Evolutionary conservation across 108 stramenopile genomes (phyloP), one percentile per base, ranked within the genome.

Genomic region (Cylindrotheca fusiformis): DNA sequence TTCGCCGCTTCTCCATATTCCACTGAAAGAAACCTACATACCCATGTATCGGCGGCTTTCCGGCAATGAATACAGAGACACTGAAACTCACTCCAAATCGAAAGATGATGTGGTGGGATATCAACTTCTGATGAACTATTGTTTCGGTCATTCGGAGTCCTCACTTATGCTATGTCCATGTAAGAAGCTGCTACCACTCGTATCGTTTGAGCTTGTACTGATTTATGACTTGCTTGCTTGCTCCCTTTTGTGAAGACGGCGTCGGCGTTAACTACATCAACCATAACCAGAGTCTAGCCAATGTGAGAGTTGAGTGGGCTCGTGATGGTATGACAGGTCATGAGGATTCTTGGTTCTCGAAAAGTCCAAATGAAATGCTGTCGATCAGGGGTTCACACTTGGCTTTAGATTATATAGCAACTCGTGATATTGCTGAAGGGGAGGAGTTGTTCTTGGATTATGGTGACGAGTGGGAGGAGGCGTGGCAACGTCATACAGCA

Each of bases 391-490:
- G 21, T 20, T 28, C 69, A 2, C 70, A 71, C 0, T 27, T 88
- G 2, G 60, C 69, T 1, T 67, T 88, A 29, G 80, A 84, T 3
- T 84, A 75, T 41, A 49, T 82, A 18, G 84, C 88, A 3, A 60
- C 72, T 14, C 55, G 72, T 24, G 72, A 85, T 55, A 86, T 89
- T 56, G 32, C 51, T n/a, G 63, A 76, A 50, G 82, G 77, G 0
- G 88, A 89, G 21, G 88, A 89, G 55, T 32, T 89, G 28, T 77
- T 82, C 29, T 61, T 89, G 44, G 67, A 85, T 63, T 89, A 89
- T 70, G 88, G 88, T 2, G 41, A 51, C 14, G 72, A 65, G 22
- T 89, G 84, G 84, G 71, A 80, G 52, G 45, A 69, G 23, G 82
- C 80, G 41, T 86, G 80, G 80, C 55, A 68, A 8, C 28, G 57